Evolutionary conservation across 2,329 filamentous ascomycete species (phyloP).

Genomic region (Hypoxylon sp.): DNA sequence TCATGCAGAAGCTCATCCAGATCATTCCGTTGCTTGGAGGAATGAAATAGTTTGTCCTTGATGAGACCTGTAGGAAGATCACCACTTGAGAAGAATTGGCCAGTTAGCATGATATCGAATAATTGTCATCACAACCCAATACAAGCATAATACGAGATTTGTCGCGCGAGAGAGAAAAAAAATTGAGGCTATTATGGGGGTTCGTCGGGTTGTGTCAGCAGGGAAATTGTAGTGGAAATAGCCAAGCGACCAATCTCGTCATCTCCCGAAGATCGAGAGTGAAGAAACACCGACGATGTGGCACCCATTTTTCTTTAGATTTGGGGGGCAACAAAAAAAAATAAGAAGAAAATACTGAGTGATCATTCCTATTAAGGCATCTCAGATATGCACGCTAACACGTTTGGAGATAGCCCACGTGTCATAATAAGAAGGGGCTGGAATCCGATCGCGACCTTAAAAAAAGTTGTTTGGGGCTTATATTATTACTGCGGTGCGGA

Average conservation of each 20-base stretch:
- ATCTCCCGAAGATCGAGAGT: slow-evolving; percentile 53
- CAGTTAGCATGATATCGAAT: slow-evolving; percentile 36
- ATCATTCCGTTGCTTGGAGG: slow-evolving; percentile 46
- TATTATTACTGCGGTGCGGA: slow-evolving; percentile 25
- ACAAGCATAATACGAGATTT: background rate
- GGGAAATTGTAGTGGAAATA: slow-evolving; percentile 44
- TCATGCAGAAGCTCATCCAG: slow-evolving; percentile 42
- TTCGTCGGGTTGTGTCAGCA: slow-evolving; percentile 39
- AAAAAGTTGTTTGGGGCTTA: slow-evolving; percentile 40
- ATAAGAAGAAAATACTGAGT: slow-evolving; percentile 38
- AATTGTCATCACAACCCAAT: slow-evolving; percentile 21
- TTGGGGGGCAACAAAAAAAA: slow-evolving; percentile 35
- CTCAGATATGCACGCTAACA: slow-evolving; percentile 42
- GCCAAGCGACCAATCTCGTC: slow-evolving; percentile 53
- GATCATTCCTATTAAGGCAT: slow-evolving; percentile 48
- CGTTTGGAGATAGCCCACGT: slow-evolving; percentile 51
- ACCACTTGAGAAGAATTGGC: slow-evolving; percentile 36
- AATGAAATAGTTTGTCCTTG: slow-evolving; percentile 11
- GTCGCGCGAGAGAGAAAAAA: slow-evolving; percentile 13
- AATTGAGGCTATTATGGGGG: slow-evolving; percentile 36
- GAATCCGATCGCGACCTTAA: slow-evolving; percentile 38
- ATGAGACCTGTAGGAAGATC: slow-evolving; percentile 29
- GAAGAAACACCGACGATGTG: slow-evolving; percentile 54
- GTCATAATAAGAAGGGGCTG: slow-evolving; percentile 47
- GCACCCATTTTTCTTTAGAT: slow-evolving; percentile 48